Evolutionary conservation across 495 filamentous ascomycete genomes (phyloP).

Genomic region (Elasticomyces elasticus): DNA sequence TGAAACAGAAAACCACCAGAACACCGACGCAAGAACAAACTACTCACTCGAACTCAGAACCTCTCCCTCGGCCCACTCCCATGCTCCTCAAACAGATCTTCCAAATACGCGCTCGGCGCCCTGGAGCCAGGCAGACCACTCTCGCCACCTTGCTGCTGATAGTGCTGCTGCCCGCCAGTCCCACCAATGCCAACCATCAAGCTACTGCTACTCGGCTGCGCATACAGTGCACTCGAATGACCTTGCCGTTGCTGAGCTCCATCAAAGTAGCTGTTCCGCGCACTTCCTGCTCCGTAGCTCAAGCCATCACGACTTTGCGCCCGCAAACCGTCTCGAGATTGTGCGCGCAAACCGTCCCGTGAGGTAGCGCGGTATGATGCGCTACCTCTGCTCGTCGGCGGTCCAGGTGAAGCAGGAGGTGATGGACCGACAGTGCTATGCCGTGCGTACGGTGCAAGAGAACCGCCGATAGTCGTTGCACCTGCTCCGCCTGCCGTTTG

Average conservation of each 20-base stretch:
- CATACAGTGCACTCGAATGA: conserved; percentile 4
- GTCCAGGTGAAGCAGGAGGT: conserved; percentile 53
- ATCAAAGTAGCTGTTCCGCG: conserved; percentile 14
- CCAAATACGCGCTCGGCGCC: conserved; percentile 84
- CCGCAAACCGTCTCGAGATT: not conserved
- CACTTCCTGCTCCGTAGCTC: not conserved
- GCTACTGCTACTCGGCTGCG: conserved; percentile 16
- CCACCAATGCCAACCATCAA: conserved; percentile 22
- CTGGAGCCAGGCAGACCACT: conserved; percentile 45
- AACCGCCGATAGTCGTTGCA: conserved; percentile 42
- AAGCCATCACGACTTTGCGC: not conserved
- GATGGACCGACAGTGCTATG: conserved; percentile 33
- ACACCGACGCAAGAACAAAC: not conserved
- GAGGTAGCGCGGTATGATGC: conserved; percentile 4
- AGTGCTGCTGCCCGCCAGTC: too few relatives aligned
- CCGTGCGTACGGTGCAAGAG: conserved; percentile 45
- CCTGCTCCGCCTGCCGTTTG: conserved; percentile 39
- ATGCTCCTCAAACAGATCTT: conserved; percentile 79
- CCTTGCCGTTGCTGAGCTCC: not conserved
- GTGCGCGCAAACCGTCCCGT: conserved; percentile 3
- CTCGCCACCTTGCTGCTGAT: conserved; percentile 28
- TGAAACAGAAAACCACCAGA: not conserved
- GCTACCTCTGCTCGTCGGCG: conserved; percentile 25
- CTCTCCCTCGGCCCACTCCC: conserved; percentile 30
- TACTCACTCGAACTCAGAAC: conserved; percentile 13